Percentiles rank a stretch among this genome's conserved stretches.
Conservation (phyloP, 1,284 basidiomycete genomes). For the Melampsora abietis-canadensis region DNA sequence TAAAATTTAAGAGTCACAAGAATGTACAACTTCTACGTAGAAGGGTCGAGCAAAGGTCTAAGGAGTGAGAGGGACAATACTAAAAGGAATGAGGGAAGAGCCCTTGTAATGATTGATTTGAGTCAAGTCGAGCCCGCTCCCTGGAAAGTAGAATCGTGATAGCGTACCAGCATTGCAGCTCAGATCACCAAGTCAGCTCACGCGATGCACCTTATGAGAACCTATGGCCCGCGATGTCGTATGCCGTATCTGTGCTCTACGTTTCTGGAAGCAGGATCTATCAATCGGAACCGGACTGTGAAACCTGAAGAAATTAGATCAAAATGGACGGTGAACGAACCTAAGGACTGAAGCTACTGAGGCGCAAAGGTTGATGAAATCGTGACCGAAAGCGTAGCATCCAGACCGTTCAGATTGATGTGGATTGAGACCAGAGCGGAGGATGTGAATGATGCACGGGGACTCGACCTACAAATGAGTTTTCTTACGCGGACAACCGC, state of each 20-base stretch:
- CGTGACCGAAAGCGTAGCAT: background rate
- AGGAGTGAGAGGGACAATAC: background rate
- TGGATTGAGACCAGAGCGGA: background rate
- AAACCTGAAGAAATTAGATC: background rate
- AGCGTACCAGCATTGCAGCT: constrained; percentile 6
- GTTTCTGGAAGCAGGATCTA: background rate
- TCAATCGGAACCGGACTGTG: background rate
- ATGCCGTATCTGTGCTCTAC: background rate
- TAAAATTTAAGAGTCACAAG: background rate
- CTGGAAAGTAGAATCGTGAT: background rate
- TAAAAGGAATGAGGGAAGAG: background rate
- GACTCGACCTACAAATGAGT: constrained; percentile 5
- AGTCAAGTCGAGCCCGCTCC: background rate
- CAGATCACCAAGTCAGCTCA: background rate
- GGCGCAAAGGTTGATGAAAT: background rate
- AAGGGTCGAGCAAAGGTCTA: constrained; percentile 2
- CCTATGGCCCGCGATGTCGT: background rate
- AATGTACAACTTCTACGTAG: background rate
- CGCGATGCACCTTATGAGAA: constrained; percentile 6
- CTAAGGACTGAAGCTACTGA: constrained; percentile 1
- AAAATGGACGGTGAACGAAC: background rate
- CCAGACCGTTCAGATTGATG: background rate
- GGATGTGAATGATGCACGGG: background rate
- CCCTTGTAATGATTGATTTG: background rate
- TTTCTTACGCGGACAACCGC: constrained; percentile 5